A percentile compares a stretch with the other conserved stretches of the same genome.
Conservation (phyloP, 148 eudicot species). For the Heliamphora exappendiculata region DNA sequence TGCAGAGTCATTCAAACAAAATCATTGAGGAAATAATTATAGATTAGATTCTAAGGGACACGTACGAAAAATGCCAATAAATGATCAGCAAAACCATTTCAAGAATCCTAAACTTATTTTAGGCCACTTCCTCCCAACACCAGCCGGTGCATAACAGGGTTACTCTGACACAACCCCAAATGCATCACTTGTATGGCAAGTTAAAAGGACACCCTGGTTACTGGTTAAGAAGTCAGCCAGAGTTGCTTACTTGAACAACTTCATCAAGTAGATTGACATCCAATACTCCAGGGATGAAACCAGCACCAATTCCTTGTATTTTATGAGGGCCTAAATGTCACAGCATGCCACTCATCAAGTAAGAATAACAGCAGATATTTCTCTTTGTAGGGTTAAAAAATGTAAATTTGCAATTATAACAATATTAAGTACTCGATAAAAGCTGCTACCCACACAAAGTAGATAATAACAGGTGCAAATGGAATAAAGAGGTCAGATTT, state of each 20-base stretch:
- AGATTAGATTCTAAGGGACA: background rate
- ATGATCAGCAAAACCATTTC: background rate
- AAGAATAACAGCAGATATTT: background rate
- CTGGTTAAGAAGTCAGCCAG: too few species aligned
- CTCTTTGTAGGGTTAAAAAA: background rate
- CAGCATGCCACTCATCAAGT: background rate
- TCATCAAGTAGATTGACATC: slow-evolving; percentile 42
- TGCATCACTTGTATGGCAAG: background rate
- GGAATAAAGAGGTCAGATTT: background rate
- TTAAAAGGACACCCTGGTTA: background rate
- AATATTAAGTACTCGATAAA: background rate
- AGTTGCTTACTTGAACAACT: slow-evolving; percentile 55
- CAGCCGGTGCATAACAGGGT: background rate
- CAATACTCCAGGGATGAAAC: slow-evolving; percentile 58
- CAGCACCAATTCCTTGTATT: slow-evolving; percentile 69
- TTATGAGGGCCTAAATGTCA: slow-evolving; percentile 46
- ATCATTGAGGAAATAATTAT: background rate
- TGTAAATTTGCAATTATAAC: background rate
- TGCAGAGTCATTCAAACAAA: slow-evolving; percentile 1
- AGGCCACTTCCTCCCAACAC: background rate
- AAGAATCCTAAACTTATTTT: background rate
- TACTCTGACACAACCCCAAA: background rate
- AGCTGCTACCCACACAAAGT: background rate
- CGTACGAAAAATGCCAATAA: background rate
- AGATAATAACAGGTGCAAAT: background rate